Base-by-base conservation (phyloP, 495 filamentous ascomycete genomes). In the Aspergillus olivimuriae region DNA sequence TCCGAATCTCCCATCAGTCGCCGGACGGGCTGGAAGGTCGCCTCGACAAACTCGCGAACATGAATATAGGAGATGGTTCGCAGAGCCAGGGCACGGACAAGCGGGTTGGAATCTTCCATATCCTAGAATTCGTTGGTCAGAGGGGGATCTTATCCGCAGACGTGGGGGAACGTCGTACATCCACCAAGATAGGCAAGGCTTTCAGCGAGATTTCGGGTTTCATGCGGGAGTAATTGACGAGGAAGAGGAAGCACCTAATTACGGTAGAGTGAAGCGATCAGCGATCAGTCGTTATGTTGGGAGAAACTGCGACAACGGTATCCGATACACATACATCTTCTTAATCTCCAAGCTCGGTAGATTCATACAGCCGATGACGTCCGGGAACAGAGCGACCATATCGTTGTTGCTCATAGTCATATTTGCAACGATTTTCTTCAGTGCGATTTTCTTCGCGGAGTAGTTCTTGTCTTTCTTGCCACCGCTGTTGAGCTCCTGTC, bases 361-460 rank as follows among this genome's bases (percentile, higher is more conserved):
- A 44, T 84, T 80, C 92, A 99, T 99, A 71, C 89, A 95, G 39
- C 71, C 81, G 53, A 97, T 83, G 28, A 99, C 82, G 62, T 99
- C 92, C 18, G 94, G 89, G 52, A 99, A 99, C 46, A 99, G 69
- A 17, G 86, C 88, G 40, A 96, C 84, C 92, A 99, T 99, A 65
- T 99, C 92, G 56, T 99, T 99, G 65, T 97, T 99, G 77, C 89
- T 95, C 92, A 97, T 97, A 43, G 92, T 97, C 92, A 99, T 97
- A 60, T 97, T 99, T 52, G 92, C 92, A 57, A 99, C 92, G 52
- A 99, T 97, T 75, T 96, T 96, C 81, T 99, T 99, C 39, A 99
- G 75, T 21, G 92, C 91, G 59, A 95, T 95, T 78, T 97, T 97
- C 75, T 97, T 99, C 51, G 85, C 81, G 32, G 87, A 83, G 63